These are phyloP conservation scores for Rhynchospora tenuis DNA, from an alignment of 176 grass and related monocot genomes.

Conservation along the genomic window DNA sequence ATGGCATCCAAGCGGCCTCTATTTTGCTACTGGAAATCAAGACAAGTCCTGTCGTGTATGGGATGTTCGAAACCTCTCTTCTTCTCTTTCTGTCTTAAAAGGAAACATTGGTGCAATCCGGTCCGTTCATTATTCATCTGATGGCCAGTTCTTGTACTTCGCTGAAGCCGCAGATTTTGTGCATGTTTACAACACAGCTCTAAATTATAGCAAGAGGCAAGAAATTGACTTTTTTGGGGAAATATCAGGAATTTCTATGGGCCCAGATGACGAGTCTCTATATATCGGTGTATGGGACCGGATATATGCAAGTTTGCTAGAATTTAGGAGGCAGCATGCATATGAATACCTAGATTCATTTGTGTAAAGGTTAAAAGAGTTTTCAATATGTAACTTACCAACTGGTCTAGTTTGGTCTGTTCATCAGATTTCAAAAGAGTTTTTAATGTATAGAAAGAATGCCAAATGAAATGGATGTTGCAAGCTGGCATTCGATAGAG, in stretches of 20 bases:
- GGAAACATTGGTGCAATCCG: constrained; percentile 81
- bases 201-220: constrained; percentile 54
- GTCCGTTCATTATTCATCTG: constrained; percentile 71
- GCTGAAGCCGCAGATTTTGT: constrained; percentile 85
- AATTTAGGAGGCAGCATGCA: constrained; percentile 42
- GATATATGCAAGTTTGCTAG: constrained; percentile 66
- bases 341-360: constrained; percentile 46
- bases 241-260: constrained; percentile 73
- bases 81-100: constrained; percentile 50
- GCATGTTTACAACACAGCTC: constrained; percentile 37
- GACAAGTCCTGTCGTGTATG: constrained; percentile 87
- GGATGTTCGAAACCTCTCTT: constrained; percentile 68
- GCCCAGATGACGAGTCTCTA: constrained; percentile 57
- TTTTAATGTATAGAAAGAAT: constrained; percentile 16
- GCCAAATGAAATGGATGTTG: not conserved
- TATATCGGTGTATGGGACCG: constrained; percentile 76
- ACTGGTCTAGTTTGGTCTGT: not conserved
- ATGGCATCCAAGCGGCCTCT: constrained; percentile 54
- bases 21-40: constrained; percentile 84
- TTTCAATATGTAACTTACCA: not conserved
- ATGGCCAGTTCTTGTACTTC: constrained; percentile 62
- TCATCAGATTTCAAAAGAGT: not conserved
- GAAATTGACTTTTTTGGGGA: constrained; percentile 94
- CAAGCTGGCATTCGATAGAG: not conserved
- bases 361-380: constrained; percentile 9